Percentiles rank a stretch among this genome's conserved stretches.
Conservation (phyloP, 176 grass and related monocot species). For the Oryza meyeriana region DNA sequence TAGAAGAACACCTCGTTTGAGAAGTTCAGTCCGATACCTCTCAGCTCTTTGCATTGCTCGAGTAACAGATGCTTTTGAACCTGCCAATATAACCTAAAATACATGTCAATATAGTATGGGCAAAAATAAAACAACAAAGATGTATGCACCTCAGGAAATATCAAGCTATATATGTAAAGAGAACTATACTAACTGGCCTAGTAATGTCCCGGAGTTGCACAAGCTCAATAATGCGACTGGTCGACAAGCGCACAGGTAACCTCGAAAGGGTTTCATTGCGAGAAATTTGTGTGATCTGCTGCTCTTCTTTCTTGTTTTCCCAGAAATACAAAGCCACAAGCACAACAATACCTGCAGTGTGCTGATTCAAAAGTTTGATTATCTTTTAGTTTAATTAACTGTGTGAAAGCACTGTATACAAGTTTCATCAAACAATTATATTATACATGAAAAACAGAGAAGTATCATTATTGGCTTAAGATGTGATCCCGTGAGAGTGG, state of each 20-base stretch:
- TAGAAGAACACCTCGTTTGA: conserved; percentile 84
- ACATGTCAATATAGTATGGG: conserved; percentile 46
- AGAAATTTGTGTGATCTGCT: conserved; percentile 88
- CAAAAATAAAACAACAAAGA: conserved; percentile 2
- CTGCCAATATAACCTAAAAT: conserved; percentile 95
- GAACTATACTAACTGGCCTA: conserved; percentile 84
- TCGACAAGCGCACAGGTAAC: conserved; percentile 82
- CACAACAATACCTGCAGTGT: conserved; percentile 84
- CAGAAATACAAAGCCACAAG: conserved; percentile 85
- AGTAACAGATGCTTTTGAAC: conserved; percentile 70
- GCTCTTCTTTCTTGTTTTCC: conserved; percentile 97
- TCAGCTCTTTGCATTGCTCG: conserved; percentile 76
- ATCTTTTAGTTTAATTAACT: conserved; percentile 32
- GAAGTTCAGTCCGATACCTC: conserved; percentile 76
- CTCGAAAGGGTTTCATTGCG: conserved; percentile 92
- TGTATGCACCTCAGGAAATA: not conserved
- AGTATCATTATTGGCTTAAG: not conserved
- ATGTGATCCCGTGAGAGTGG: not conserved
- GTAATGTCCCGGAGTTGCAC: conserved; percentile 80
- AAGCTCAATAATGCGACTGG: conserved; percentile 83
- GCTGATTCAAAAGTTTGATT: conserved; percentile 82
- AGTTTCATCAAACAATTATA: not conserved
- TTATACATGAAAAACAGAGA: not conserved
- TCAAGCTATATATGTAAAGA: conserved; percentile 9
- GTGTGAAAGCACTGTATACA: not conserved